Evolutionary conservation across 2,329 filamentous ascomycete species (phyloP), one percentile per base, ranked within the genome.

Genomic region (Aspergillus eucalypticola): DNA sequence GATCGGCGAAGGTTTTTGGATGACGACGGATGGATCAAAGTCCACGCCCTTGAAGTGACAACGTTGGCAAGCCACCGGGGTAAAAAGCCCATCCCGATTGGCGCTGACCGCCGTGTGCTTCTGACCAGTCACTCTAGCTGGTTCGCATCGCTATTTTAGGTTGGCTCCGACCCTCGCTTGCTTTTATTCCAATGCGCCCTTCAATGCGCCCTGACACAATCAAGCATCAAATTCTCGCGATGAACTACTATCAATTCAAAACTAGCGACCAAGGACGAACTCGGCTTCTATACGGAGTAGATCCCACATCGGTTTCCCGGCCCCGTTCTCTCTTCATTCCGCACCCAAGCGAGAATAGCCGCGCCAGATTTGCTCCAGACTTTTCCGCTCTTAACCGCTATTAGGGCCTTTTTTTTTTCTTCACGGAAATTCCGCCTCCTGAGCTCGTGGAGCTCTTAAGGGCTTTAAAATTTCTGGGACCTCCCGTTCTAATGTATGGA

Each of bases 381-480:
- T 29, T 54, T 44, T 54, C 52, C 52, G 52, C 23, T 27, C 23
- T n/a, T 54, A 54, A 15, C 52, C 52, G 52, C n/a, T n/a, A 27
- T 29, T 39, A 54, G 27, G 52, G 38, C 25, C 23, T 7, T n/a
- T 7, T 23, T 23, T 54, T 15, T 42, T 50, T 27, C 25, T 52
- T 19, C 21, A 23, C 50, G 29, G 29, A 29, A 29, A 10, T 21
- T 39, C 27, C 17, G 15, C 8, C 39, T 42, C 39, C n/a, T 19
- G 39, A 42, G 17, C 21, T 25, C 21, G 13, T 23, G 11, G 25
- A 49, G 23, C 44, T 27, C 44, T 49, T 7, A 15, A 29, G 10
- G 21, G 44, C 44, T 25, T 49, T n/a, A 27, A 27, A 25, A 25
- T 49, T 19, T 17, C 10, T 35, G 32, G 44, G 44, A 27, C 44